These are phyloP conservation scores for Sindora glabra DNA, from an alignment of 306 rosid species.

Conservation along the genomic window DNA sequence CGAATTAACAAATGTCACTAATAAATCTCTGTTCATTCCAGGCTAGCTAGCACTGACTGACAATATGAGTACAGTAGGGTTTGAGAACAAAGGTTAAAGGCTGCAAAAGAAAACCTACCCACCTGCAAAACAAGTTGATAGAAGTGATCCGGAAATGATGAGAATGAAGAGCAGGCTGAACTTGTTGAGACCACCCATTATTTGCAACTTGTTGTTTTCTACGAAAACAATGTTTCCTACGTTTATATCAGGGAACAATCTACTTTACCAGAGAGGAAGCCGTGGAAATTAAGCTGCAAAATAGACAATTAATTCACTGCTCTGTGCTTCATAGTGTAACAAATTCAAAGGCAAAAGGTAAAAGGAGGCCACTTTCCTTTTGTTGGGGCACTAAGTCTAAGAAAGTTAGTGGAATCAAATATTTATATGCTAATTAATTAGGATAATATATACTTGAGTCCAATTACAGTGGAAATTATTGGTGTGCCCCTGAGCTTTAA, in stretches of 20 bases:
- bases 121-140: constrained; percentile 46
- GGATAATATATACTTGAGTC: neutral
- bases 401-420: constrained; percentile 31
- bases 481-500: constrained; percentile 3
- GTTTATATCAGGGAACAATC: constrained; percentile 1
- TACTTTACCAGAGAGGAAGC: neutral
- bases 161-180: constrained; percentile 35
- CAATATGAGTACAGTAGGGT: no score
- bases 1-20: no score
- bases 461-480: constrained; percentile 24
- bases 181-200: constrained; percentile 26
- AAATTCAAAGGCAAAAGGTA: constrained; percentile 26
- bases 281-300: constrained; percentile 13
- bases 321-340: constrained; percentile 7
- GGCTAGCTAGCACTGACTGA: no score
- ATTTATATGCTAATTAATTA: constrained; percentile 2
- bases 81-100: no score
- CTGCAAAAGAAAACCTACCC: constrained; percentile 10
- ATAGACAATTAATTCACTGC: constrained; percentile 18
- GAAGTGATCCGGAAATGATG: constrained; percentile 31
- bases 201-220: neutral
- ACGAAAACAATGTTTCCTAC: constrained; percentile 20
- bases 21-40: neutral
- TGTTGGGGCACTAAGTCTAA: constrained; percentile 45
- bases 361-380: constrained; percentile 41